Conservation (phyloP, 192 early-diverging fungal genomes). For the Pilobolus umbonatus region DNA sequence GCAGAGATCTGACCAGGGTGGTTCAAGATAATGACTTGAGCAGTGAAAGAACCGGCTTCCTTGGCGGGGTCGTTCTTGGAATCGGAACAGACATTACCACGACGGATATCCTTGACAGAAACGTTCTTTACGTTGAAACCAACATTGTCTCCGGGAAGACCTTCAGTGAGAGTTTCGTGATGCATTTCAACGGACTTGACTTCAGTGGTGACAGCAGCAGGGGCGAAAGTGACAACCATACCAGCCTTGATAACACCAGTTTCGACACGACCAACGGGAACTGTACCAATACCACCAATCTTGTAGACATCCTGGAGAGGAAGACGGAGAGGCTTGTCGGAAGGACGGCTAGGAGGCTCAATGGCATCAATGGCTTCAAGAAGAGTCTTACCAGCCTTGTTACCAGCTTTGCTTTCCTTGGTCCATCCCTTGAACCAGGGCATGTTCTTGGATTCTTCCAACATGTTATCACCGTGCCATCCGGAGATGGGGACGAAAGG, state of each 20-base stretch:
- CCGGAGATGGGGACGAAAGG: slow-evolving; percentile 98
- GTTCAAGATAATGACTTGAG: slow-evolving; percentile 96
- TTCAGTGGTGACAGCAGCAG: slow-evolving; percentile 60
- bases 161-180: slow-evolving; percentile 86
- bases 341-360: slow-evolving; percentile 84
- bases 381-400: slow-evolving; percentile 73
- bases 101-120: slow-evolving; percentile 95
- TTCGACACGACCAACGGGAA: slow-evolving; percentile 96
- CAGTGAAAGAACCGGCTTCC: slow-evolving; percentile 83
- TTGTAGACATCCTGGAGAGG: slow-evolving; percentile 99
- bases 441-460: slow-evolving; percentile 92
- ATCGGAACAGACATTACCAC: slow-evolving; percentile 94
- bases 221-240: slow-evolving; percentile 15
- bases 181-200: slow-evolving; percentile 99
- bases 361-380: slow-evolving; percentile 93
- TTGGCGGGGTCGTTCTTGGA: slow-evolving; percentile 97
- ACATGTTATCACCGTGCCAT: slow-evolving; percentile 98
- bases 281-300: slow-evolving; percentile 98
- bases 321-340: slow-evolving; percentile 94
- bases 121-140: slow-evolving; percentile 99
- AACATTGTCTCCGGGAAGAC: slow-evolving; percentile 94
- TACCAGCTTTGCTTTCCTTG: slow-evolving; percentile 82
- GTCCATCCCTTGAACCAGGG: slow-evolving; percentile 97
- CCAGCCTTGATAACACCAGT: slow-evolving; percentile 82
- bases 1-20: slow-evolving; percentile 93